Base-by-base conservation (phyloP, 2,329 filamentous ascomycete species). In the Amauroascus niger region DNA sequence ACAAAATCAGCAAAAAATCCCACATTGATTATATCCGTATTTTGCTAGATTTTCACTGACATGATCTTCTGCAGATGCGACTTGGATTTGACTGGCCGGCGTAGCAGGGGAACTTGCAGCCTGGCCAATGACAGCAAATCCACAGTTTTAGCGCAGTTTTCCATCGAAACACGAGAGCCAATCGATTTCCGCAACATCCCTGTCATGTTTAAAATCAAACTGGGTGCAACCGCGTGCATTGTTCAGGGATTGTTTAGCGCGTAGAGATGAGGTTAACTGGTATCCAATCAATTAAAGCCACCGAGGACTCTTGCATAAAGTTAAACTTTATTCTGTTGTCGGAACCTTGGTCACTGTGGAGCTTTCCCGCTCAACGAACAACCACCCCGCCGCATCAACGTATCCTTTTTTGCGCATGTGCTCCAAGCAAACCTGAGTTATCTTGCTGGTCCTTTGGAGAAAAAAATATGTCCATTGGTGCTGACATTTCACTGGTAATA, bases 211-310 rank as follows among this genome's bases (percentile, higher is more conserved):
- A 48, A 59, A 60, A 60, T 61, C 37, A 50, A 56, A 56, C 63
- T 65, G 65, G 44, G 39, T 18, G 52, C 55, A 54, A 49, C 52
- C 56, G 53, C 53, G 33, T 55, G 60, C 49, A 37, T 45, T 45
- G 41, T 9, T 16, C 41, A 45, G 13, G 41, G 41, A 13, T 45
- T 30, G n/a, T 24, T 35, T 52, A 35, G 33, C 26, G 49, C 41
- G 49, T 30, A 6, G 20, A 53, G 45, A 48, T 20, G 50, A 46
- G 43, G 24, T 16, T 35, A 49, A 20, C 30, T 54, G 57, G 62
- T 37, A 63, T 54, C 68, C 68, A 71, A 69, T 68, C 66, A 59
- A 64, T 69, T 64, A 62, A n/a, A 67, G 67, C 69, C 69, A 71
- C 67, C 55, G 40, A 54, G 53, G 39, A 33, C 13, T 22, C 26